These are phyloP conservation scores for Mycena epipterygia DNA, from an alignment of 768 basidiomycete species.

Conservation along the genomic window DNA sequence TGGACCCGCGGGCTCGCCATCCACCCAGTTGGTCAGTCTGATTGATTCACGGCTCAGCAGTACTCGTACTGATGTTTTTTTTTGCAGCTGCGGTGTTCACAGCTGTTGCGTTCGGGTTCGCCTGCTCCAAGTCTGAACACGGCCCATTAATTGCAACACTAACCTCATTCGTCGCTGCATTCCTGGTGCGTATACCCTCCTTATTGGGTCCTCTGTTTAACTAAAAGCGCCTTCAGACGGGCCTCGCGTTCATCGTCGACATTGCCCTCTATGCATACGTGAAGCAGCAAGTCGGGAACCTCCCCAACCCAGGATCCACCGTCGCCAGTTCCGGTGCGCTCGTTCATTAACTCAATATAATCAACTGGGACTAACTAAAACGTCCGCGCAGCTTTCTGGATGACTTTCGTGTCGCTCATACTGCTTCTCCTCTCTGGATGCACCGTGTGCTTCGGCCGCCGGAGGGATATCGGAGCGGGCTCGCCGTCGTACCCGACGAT, in stretches of 20 bases:
- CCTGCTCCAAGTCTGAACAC: not conserved
- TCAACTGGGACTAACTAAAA: not conserved
- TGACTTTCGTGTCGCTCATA: conserved; percentile 32
- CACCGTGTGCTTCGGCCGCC: conserved; percentile 16
- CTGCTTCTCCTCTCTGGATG: conserved; percentile 6
- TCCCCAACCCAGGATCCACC: not conserved
- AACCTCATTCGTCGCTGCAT: conserved; percentile 8
- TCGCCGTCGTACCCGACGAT: not conserved
- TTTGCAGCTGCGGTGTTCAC: too few relatives aligned
- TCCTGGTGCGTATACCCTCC: conserved; percentile 1
- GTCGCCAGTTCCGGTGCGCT: not conserved
- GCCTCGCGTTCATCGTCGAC: conserved; percentile 28
- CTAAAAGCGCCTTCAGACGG: not conserved
- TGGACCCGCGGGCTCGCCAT: conserved; percentile 84
- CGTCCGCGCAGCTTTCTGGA: conserved; percentile 29
- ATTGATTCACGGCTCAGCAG: not conserved
- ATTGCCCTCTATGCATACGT: conserved; percentile 27
- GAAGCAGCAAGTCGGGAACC: conserved; percentile 18
- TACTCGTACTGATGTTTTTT: too few relatives aligned
- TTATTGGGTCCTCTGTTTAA: not conserved
- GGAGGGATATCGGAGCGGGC: not conserved
- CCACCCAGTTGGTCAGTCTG: conserved; percentile 77
- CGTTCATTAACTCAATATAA: not conserved
- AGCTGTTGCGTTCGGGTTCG: conserved; percentile 25
- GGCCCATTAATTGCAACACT: not conserved